Evolutionary conservation across 148 eudicot genomes (phyloP).

Genomic region (Simmondsia chinensis): DNA sequence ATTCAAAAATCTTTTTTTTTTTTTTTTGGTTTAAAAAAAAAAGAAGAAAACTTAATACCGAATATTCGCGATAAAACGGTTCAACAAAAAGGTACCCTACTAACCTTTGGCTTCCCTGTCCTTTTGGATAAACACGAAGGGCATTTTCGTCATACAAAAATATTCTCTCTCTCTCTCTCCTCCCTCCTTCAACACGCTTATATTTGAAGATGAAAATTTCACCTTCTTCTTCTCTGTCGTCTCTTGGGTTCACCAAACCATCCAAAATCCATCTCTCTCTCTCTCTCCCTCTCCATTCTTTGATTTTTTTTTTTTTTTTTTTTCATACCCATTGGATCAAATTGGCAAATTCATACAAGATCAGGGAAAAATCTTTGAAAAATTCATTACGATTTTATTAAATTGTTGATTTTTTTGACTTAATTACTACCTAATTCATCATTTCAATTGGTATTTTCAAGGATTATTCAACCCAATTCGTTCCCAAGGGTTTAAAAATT

Average conservation of each 20-base stretch:
- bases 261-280: too few relatives aligned
- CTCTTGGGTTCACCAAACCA: too few relatives aligned
- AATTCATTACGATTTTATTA: not conserved
- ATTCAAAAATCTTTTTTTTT: slow-evolving; percentile 8
- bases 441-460: too few relatives aligned
- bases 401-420: not conserved
- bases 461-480: too few relatives aligned
- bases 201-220: slow-evolving; percentile 8
- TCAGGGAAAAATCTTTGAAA: not conserved
- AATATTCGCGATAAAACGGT: too few relatives aligned
- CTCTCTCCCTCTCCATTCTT: not conserved
- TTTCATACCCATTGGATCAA: too few relatives aligned
- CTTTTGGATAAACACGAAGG: slow-evolving; percentile 4
- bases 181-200: too few relatives aligned
- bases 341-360: not conserved
- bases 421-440: too few relatives aligned
- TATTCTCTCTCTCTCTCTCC: not conserved
- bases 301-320: not conserved
- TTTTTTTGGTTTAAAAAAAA: not conserved
- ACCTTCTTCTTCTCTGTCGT: too few relatives aligned
- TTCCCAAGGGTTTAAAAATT: too few relatives aligned
- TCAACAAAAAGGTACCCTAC: not conserved
- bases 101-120: slow-evolving; percentile 1
- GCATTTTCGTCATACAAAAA: slow-evolving; percentile 9
- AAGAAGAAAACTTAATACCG: too few relatives aligned